Conservation (phyloP, 2,329 filamentous ascomycete species). For the Fusarium haematococcum region DNA sequence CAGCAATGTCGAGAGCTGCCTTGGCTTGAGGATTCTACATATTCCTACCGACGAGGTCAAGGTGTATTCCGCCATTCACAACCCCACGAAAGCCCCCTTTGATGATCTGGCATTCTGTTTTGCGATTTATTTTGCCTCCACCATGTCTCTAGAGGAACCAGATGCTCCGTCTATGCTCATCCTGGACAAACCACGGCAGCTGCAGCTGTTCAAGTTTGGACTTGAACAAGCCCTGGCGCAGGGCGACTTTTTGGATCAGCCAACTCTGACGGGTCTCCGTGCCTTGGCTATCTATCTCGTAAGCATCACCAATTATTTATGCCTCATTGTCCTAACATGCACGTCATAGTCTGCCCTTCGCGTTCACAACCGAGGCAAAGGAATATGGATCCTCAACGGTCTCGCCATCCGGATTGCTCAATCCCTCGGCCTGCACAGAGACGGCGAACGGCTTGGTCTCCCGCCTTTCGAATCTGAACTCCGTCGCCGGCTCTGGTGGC, state of each 20-base stretch:
- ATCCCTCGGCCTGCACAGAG: not conserved
- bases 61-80: not conserved
- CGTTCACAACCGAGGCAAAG: not conserved
- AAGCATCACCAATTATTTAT: rapidly evolving
- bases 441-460: not conserved
- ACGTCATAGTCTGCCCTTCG: not conserved
- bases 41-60: conserved; percentile 2
- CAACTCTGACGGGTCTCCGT: not conserved
- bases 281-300: conserved; percentile 7
- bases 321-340: not conserved
- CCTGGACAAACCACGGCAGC: not conserved
- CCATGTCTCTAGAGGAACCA: not conserved
- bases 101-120: conserved; percentile 13
- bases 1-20: not conserved
- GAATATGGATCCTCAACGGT: conserved; percentile 7
- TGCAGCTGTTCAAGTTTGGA: not conserved
- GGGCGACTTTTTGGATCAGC: not conserved
- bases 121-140: conserved; percentile 3
- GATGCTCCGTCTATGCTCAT: not conserved
- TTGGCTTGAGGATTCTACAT: not conserved
- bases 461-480: conserved; percentile 6
- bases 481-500: conserved; percentile 14
- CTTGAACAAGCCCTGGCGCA: conserved; percentile 3
- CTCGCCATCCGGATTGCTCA: not conserved
- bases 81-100: not conserved